Base-by-base conservation (phyloP, 2,329 filamentous ascomycete species). In the Ophiostoma himal-ulmi region DNA sequence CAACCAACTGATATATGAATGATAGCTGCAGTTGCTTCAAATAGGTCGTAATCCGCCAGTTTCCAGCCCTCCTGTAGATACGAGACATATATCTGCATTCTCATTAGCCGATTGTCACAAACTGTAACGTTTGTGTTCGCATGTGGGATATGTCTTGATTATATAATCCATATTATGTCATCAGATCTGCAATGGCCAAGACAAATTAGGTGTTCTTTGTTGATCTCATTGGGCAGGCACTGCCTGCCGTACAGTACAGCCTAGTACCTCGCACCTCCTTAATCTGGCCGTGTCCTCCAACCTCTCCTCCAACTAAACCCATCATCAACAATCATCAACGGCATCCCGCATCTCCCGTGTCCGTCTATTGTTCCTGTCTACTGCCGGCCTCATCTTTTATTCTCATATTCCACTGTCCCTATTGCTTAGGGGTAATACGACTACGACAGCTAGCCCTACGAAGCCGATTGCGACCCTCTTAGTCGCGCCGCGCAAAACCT, bases 131-230 rank as follows among this genome's bases (percentile, higher is more conserved):
- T 30, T 57, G 8, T 10, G 52, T 14, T 54, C 26, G 8, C 48
- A 54, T 57, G 52, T 57, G 52, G 3, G 52, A 57, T 10, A 8
- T 57, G 52, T 62, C 57, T 36, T 36, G 26, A 26, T 37, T 65
- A 39, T 34, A 10, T 65, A 65, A 39, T 39, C 34, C 2, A 37
- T 20, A 64, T 65, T 65, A 65, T 62, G 62, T 65, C 62, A 65
- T 39, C 62, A 39, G 17, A 37, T 37, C 62, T 20, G 34, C 34
- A 39, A 64, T n/a, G 34, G 36, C 34, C 62, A 65, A 65, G 62
- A 39, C 36, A 22, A 39, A 37, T 65, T 65, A 62, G 57, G 57
- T 62, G 57, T 62, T 62, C 57, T 62, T 62, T 62, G 54, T 10
- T 10, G 8, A 48, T 48, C 44, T 48, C 44, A 13, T 57, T 64